phyloP scores from a whole-genome alignment of 306 rosid species.

The Ormosia emarginata region DNA sequence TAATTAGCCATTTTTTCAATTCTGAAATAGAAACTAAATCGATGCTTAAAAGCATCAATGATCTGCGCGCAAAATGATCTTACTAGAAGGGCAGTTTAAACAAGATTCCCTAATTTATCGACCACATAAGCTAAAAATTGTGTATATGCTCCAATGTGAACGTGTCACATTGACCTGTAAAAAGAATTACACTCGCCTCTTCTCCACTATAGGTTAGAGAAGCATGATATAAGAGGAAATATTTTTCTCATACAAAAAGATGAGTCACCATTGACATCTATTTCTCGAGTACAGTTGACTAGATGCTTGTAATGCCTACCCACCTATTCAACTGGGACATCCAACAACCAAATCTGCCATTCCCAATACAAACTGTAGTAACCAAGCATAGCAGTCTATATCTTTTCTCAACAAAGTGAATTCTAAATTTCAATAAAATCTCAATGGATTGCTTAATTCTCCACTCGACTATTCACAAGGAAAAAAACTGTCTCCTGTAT shows the following conservation, averaged over 20 bases:
- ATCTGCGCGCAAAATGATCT: neutral
- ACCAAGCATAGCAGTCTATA: slow-evolving; percentile 13
- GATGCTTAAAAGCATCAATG: neutral
- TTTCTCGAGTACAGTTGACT: neutral
- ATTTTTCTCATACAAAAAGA: neutral
- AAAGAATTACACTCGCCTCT: neutral
- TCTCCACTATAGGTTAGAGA: neutral
- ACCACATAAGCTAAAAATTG: slow-evolving; percentile 11
- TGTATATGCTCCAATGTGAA: neutral
- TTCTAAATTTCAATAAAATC: neutral
- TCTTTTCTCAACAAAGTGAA: slow-evolving; percentile 1
- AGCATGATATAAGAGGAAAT: neutral
- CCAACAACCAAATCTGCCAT: neutral
- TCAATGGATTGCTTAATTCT: neutral
- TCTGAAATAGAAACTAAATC: neutral
- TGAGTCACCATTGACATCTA: neutral
- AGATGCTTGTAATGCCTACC: neutral
- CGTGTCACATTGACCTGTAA: neutral
- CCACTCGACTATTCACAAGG: neutral
- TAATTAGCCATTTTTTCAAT: neutral
- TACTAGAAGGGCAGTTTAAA: neutral
- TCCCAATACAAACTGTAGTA: neutral
- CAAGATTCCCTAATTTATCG: neutral
- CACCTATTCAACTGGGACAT: neutral
- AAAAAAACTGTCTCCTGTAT: slow-evolving; percentile 8